Evolutionary conservation across 345 rosid genomes (phyloP), one percentile per base, ranked within the genome.

Genomic region (Hibiscus mutabilis): DNA sequence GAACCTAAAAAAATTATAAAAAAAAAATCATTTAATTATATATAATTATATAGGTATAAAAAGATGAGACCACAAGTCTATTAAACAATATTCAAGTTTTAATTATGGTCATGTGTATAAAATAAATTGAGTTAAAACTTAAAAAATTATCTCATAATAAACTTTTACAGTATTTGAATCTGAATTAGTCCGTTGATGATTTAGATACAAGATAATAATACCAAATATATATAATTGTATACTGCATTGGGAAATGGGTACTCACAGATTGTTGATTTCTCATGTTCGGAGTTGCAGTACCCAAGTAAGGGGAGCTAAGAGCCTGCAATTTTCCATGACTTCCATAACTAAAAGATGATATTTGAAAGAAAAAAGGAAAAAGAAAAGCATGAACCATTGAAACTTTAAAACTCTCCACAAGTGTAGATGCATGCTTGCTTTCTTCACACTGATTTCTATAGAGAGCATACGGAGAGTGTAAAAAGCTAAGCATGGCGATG

Each of bases 271-370:
- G 80, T 25, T 83, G 86, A 71, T 60, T 83, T 72, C 82, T 83
- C 63, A 74, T 59, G 73, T 76, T 83, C 60, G 85, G 42, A 35
- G 88, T 76, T 60, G 82, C 44, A 68, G 77, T 74, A 51, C 51
- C 78, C 85, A 85, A 59, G 81, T 83, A 85, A 70, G 89, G 87
- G 16, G 80, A 76, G 81, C 85, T 81, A 44, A 85, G 87, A 60
- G 89, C 86, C 89, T 85, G 82, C 78, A 69, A 31, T 6, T 42
- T 68, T 68, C 44, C 58, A 21, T 69, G 49, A 74, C 60, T 79
- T 75, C 53, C 78, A 78, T 74, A 53, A 60, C 59, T 59, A 66
- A 35, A 73, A 52, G 69, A 11, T 56, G 11, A 47, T 47, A 47
- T 47, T 13, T 47, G 52, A 47, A 47, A 15, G n/a, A 47, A 47